Evolutionary conservation across 2,329 filamentous ascomycete species (phyloP).

Genomic region (Aspergillus proliferans): DNA sequence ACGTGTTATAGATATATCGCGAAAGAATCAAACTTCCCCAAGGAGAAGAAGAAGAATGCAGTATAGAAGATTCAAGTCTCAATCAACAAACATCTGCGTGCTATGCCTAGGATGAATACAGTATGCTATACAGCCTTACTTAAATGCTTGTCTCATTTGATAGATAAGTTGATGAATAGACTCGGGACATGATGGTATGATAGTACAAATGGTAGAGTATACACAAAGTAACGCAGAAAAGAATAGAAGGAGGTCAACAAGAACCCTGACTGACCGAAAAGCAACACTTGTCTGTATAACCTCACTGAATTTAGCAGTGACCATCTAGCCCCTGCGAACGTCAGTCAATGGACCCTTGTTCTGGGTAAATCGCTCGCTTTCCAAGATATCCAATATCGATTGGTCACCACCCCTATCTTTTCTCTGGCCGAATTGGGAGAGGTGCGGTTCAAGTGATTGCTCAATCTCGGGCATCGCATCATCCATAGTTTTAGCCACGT

Average conservation of each 20-base stretch:
- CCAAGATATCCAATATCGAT: slow-evolving; percentile 30
- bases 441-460: slow-evolving; percentile 33
- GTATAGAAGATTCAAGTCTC: too few relatives aligned
- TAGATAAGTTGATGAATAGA: too few relatives aligned
- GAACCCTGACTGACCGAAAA: not conserved
- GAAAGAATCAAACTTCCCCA: too few relatives aligned
- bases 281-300: not conserved
- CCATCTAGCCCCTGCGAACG: slow-evolving; percentile 20
- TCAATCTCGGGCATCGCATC: slow-evolving; percentile 30
- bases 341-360: slow-evolving; percentile 30
- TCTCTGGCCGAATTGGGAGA: slow-evolving; percentile 38
- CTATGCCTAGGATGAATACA: too few relatives aligned
- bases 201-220: too few relatives aligned
- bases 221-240: not conserved
- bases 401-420: slow-evolving; percentile 21
- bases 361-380: slow-evolving; percentile 32
- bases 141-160: too few relatives aligned
- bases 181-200: too few relatives aligned
- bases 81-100: too few relatives aligned
- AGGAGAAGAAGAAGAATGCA: too few relatives aligned
- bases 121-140: too few relatives aligned
- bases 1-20: too few relatives aligned
- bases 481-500: slow-evolving; percentile 38
- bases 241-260: not conserved
- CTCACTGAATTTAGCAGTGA: not conserved